Evolutionary conservation across 352 stramenopile species (phyloP), one percentile per base, ranked within the genome.

Genomic region (Pythium phragmiticola): DNA sequence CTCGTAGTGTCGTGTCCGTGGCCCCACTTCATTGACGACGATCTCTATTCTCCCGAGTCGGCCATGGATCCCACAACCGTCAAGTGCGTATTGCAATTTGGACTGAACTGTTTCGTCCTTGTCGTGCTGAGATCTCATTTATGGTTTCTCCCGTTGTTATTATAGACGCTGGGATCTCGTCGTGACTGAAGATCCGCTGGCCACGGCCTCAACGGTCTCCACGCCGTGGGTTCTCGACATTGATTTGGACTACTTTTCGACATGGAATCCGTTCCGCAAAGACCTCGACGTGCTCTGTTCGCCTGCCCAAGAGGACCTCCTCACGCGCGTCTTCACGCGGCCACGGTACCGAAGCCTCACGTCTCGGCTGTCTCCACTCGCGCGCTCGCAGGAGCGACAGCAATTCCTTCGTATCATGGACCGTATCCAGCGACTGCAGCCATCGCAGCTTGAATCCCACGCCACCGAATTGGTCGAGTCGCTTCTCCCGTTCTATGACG

Each of bases 201-300:
- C 47, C 0, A 30, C 36, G 1, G 13, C 23, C 0, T 16, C 26
- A 2, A 26, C 47, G 9, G 28, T 45, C 4, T 21, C 54, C 3
- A 17, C 47, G 49, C 64, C 63, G 14, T 95, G 74, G 51, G 49
- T 96, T 7, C 60, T 96, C 0, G 88, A 96, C 59, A 85, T 96
- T 30, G 90, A 94, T 65, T 63, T 96, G n/a, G 88, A 96, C 72
- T 96, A 93, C 65, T 96, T 95, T 64, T 94, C 86, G 17, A 94
- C 87, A 5, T 89, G 84, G 80, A 89, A 94, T 39, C 88, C 88
- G 7, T 96, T 96, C 50, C 78, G 73, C 12, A 78, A 75, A 82
- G 78, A 84, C 47, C 76, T 90, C 12, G 78, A 85, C 46, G 9
- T 23, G 60, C 9, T 45, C 7, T 63, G 33, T 26, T 28, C 65